Conservation (phyloP, 495 filamentous ascomycete genomes). For the Aspergillus carlsbadensis region DNA sequence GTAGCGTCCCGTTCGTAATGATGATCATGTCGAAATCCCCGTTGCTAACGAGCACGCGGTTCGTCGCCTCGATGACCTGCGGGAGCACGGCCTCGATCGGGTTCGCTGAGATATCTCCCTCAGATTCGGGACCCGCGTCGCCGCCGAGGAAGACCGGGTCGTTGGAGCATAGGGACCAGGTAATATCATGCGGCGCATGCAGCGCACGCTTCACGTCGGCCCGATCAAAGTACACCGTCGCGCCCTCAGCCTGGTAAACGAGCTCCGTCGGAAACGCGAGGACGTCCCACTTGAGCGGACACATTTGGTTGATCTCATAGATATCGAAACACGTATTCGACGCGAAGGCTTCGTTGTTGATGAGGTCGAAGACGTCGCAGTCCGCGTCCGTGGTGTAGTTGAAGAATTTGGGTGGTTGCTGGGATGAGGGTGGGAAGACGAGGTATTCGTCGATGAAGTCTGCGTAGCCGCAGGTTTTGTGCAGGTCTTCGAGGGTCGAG, state of each 20-base stretch:
- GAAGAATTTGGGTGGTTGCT: conserved; percentile 38
- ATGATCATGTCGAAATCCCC: conserved; percentile 62
- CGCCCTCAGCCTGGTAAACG: conserved; percentile 38
- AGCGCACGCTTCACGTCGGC: conserved; percentile 58
- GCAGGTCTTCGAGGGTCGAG: conserved; percentile 43
- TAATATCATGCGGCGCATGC: conserved; percentile 47
- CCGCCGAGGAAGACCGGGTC: conserved; percentile 46
- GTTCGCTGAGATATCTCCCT: conserved; percentile 41
- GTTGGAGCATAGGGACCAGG: conserved; percentile 43
- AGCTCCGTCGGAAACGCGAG: conserved; percentile 46
- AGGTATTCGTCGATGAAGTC: conserved; percentile 56
- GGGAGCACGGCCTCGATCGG: conserved; percentile 52
- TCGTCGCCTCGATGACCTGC: conserved; percentile 60
- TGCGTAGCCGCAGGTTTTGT: conserved; percentile 56
- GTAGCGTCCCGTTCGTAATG: conserved; percentile 59
- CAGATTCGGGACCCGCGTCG: conserved; percentile 31
- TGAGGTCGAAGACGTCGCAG: conserved; percentile 54
- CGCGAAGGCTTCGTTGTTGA: conserved; percentile 43
- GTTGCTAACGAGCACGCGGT: conserved; percentile 58
- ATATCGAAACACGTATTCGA: conserved; percentile 64
- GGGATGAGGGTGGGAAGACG: conserved; percentile 50
- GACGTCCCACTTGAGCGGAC: conserved; percentile 47
- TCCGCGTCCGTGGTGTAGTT: conserved; percentile 29
- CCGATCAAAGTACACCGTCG: conserved; percentile 57
- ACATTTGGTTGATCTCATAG: conserved; percentile 52